Conservation (phyloP, 1,284 basidiomycete species). For the Sanghuangporus sanghuang region DNA sequence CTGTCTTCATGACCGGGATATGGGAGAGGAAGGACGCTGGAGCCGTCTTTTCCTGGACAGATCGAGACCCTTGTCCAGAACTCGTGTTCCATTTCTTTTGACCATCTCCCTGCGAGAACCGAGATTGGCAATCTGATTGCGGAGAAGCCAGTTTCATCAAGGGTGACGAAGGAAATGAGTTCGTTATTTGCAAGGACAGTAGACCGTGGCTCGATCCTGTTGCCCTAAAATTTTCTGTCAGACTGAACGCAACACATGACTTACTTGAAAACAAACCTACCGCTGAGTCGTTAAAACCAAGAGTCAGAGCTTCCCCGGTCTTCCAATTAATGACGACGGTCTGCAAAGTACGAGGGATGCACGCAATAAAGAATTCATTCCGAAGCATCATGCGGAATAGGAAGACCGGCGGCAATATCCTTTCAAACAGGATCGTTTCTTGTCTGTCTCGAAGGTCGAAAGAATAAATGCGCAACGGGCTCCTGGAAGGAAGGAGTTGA, state of each 20-base stretch:
- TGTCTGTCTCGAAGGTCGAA: neutral
- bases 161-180: neutral
- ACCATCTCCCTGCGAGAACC: neutral
- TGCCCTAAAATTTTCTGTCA: neutral
- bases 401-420: neutral
- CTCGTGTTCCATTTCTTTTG: neutral
- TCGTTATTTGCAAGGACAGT: neutral
- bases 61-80: neutral
- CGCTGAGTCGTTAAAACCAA: neutral
- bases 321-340: slow-evolving; percentile 7
- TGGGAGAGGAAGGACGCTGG: neutral
- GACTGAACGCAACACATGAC: neutral
- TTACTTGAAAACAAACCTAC: neutral
- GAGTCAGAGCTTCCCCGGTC: neutral
- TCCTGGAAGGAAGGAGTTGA: neutral
- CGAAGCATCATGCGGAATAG: slow-evolving; percentile 9
- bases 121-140: neutral
- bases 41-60: neutral
- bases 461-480: slow-evolving; percentile 1
- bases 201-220: neutral
- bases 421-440: neutral
- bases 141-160: neutral
- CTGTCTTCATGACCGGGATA: neutral
- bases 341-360: neutral
- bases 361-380: slow-evolving; percentile 1